phyloP scores from a whole-genome alignment of 108 stramenopile genomes.

The Nitzschia inconspicua region DNA sequence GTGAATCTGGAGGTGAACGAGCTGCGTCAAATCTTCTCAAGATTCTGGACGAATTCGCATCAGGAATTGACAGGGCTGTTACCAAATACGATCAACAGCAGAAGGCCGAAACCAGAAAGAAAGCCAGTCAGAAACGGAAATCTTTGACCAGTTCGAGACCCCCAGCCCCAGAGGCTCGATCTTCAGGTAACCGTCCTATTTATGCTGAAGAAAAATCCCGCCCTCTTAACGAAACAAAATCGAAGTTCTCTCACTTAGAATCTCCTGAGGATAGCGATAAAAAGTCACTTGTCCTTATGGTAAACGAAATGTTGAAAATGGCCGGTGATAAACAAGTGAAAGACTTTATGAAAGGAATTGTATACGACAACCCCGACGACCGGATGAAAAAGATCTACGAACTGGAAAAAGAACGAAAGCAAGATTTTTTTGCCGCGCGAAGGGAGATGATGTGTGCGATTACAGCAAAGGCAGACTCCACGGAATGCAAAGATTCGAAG shows the following conservation, averaged over 20 bases:
- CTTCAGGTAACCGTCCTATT: slow-evolving; percentile 8
- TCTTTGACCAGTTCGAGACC: slow-evolving; percentile 8
- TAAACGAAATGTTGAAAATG: slow-evolving; percentile 70
- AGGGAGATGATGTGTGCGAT: slow-evolving; percentile 21
- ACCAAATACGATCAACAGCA: slow-evolving; percentile 62
- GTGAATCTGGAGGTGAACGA: slow-evolving; percentile 74
- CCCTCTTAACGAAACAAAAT: slow-evolving; percentile 17
- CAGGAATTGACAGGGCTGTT: slow-evolving; percentile 54
- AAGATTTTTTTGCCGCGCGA: neutral
- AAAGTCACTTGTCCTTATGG: slow-evolving; percentile 68
- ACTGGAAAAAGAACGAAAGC: slow-evolving; percentile 25
- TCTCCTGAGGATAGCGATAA: slow-evolving; percentile 3
- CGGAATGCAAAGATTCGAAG: too few relatives aligned
- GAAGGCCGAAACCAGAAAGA: slow-evolving; percentile 40
- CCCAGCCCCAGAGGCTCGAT: too few relatives aligned
- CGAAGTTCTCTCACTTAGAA: slow-evolving; percentile 3
- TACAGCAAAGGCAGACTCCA: too few relatives aligned
- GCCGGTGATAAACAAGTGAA: slow-evolving; percentile 52
- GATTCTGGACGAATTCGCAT: slow-evolving; percentile 67
- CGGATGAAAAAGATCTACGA: slow-evolving; percentile 71
- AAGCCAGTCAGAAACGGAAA: slow-evolving; percentile 35
- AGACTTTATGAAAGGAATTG: slow-evolving; percentile 64
- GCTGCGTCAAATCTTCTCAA: slow-evolving; percentile 48
- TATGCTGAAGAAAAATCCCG: slow-evolving; percentile 14
- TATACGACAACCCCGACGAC: slow-evolving; percentile 46